Evolutionary conservation across 2,329 filamentous ascomycete genomes (phyloP), one percentile per base, ranked within the genome.

Genomic region (Fusarium buxicola): DNA sequence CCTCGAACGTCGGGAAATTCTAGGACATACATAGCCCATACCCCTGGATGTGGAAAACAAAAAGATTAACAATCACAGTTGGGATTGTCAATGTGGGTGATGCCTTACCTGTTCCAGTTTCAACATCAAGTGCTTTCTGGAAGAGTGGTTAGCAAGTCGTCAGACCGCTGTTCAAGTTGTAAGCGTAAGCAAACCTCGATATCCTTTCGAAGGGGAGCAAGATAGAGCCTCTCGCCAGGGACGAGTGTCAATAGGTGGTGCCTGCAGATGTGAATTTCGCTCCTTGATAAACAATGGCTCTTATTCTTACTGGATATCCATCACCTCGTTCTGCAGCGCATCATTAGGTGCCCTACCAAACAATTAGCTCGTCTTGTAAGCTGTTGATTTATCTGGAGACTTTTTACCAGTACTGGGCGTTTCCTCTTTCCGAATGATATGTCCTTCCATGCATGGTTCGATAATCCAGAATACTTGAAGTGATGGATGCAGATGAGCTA

Each of bases 281-380:
- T 21, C 21, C 21, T 21, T 21, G 21, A 21, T 21, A 6, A 21
- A 21, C 4, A 21, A 4, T 6, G 21, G 6, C 21, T 21, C 21
- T 21, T 6, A 6, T 21, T 27, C 48, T 10, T 40, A 60, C 57
- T 57, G 54, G 4, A 60, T 60, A 3, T 60, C 57, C n/a, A 60
- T 60, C 0, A 55, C 60, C 1, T 60, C 48, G 12, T 30, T 60
- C 5, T 60, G 57, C 3, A 54, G 48, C 5, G 55, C 57, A 7
- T 60, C 57, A 1, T 60, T 60, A 0, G 57, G 57, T 0, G 57
- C 46, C 5, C 41, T 45, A 7, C 6, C 36, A 8, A 13, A 7
- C n/a, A 56, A 54, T 2, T 55, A 55, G 1, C 39, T 34, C 0
- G 27, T 32, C 4, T 55, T 24, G 7, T 55, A 41, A 2, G 21